Percentiles rank a stretch among this genome's conserved stretches.
Conservation (phyloP, 371 early-diverging fungal genomes). For the Smittium culicis region DNA sequence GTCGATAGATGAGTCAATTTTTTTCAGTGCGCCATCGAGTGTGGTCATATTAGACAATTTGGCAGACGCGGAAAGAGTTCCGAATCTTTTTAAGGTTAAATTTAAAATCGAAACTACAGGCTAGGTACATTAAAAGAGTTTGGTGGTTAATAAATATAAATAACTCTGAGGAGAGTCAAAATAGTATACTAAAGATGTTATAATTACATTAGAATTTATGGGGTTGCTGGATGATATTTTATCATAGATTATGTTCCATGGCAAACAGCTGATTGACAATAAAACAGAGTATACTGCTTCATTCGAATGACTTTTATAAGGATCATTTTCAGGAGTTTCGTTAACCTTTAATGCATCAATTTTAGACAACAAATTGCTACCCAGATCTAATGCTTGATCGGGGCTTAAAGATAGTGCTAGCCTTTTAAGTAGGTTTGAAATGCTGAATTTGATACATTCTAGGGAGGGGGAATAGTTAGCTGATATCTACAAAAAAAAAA, state of each 20-base stretch:
- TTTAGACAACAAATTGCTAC: neutral
- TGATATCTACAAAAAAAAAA: neutral
- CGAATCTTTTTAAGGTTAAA: neutral
- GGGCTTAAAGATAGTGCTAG: neutral
- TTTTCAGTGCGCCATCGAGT: neutral
- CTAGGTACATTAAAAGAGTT: no score
- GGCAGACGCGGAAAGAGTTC: neutral
- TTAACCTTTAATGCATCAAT: neutral
- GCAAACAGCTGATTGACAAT: neutral
- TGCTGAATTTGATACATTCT: neutral
- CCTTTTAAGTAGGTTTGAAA: neutral
- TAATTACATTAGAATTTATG: no score
- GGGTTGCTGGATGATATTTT: no score
- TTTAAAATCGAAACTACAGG: neutral
- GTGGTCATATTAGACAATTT: neutral
- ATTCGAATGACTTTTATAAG: neutral
- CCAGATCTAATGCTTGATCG: neutral
- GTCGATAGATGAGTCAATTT: neutral
- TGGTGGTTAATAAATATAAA: no score
- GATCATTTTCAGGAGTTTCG: neutral
- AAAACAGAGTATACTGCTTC: neutral
- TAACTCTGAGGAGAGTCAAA: no score
- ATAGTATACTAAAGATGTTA: no score
- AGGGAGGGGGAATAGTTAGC: neutral
- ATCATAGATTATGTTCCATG: no score